Base-by-base conservation (phyloP, 2,329 filamentous ascomycete genomes). In the Emmonsiellopsis sp. region DNA sequence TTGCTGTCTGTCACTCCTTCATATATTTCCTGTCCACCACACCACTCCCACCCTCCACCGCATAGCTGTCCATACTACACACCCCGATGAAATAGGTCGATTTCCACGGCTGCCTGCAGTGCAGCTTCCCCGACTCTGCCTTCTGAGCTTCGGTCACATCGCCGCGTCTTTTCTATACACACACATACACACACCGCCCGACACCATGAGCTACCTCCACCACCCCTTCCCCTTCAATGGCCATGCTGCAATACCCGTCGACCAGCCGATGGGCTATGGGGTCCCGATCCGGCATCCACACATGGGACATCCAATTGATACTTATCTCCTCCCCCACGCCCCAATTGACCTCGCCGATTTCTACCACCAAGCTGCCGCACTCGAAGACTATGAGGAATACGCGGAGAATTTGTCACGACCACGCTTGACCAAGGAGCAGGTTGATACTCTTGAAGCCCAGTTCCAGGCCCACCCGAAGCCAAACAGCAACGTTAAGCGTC, bases 381-480 rank as follows among this genome's bases (percentile, higher is more conserved):
- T 63, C 32, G 65, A 69, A 51, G 71, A 76, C 53, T 73, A 71
- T 53, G 74, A 76, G 42, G 74, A 76, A 61, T 70, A 70, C 55
- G 64, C 71, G 37, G 74, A 77, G 60, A 74, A 73, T 56, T 63
- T 75, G 42, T 75, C 73, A 13, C 68, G 74, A 13, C 74, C 74
- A 9, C 69, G 75, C 39, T 69, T 77, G 60, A 77, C 75, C 55
- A 76, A 76, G 57, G 75, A 77, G 55, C 75, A 77, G 65, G 72
- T 77, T 40, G 74, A 75, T 58, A 73, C 72, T 3, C 60, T 77
- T 31, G 75, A 77, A 60, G 65, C 69, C 42, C 72, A 77, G 52
- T 77, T 77, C 55, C 72, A 74, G 59, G 69, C 73, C 37, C 73
- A 76, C 55, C 73, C 74, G 37, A 77, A 77, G 58, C 75, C 75